Evolutionary conservation across 257 asterid genomes (phyloP).

Genomic region (Thymus mandschuricus): DNA sequence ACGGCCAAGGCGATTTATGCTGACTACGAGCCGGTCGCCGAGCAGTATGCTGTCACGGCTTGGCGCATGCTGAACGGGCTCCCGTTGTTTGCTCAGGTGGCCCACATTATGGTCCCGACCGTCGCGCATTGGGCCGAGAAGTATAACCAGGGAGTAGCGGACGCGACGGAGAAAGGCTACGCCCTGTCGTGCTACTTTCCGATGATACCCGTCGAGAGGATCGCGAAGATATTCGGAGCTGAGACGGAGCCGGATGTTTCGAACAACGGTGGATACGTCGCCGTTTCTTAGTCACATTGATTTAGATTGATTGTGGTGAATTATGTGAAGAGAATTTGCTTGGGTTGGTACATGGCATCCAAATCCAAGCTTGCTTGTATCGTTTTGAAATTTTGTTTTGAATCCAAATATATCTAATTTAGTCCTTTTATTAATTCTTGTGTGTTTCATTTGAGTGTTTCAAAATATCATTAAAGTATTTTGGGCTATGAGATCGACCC

Average conservation of each 20-base stretch:
- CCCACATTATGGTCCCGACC: constrained; percentile 70
- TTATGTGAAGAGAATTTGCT: neutral
- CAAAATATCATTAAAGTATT: too few relatives aligned
- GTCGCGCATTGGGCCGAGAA: constrained; percentile 81
- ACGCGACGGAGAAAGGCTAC: constrained; percentile 50
- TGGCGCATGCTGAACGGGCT: constrained; percentile 68
- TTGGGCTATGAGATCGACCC: too few relatives aligned
- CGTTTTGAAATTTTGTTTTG: constrained; percentile 16
- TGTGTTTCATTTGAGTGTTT: too few relatives aligned
- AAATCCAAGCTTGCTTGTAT: constrained; percentile 2
- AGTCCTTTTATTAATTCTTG: too few relatives aligned
- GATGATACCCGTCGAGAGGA: constrained; percentile 62
- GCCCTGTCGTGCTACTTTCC: constrained; percentile 60
- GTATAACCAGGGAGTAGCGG: constrained; percentile 57
- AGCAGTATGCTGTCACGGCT: constrained; percentile 57
- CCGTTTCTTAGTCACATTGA: constrained; percentile 26
- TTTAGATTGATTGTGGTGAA: neutral
- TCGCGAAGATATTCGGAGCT: constrained; percentile 57
- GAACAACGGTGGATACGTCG: constrained; percentile 34
- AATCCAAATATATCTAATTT: neutral
- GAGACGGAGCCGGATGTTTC: constrained; percentile 42
- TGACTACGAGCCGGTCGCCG: constrained; percentile 66
- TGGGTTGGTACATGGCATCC: neutral
- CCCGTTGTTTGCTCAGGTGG: constrained; percentile 68
- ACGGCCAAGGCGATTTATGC: constrained; percentile 47